Base-by-base conservation (phyloP, 106 monocot genomes). In the Apostasia ramifera region DNA sequence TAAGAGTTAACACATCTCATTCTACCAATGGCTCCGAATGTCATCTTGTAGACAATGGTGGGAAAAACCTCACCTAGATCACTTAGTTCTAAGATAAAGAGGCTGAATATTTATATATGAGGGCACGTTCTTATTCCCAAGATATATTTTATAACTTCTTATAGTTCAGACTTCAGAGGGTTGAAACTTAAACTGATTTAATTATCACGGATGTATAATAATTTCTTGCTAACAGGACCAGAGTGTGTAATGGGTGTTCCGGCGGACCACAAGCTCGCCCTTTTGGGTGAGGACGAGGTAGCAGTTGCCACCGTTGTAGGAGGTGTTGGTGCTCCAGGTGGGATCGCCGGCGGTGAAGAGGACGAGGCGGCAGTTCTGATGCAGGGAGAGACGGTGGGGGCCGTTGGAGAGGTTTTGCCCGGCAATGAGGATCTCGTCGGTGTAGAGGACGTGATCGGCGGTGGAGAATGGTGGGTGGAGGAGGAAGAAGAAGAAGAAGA, bases 401-500 rank as follows among this genome's bases (percentile, higher is more conserved):
- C 73, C 77, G 69, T 76, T 69, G 1, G 77, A 73, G n/a, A 82
- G 81, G 73, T 58, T 73, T 15, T 77, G 72, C 57, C 81, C 77
- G 8, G 69, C 50, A 51, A 53, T 52, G 67, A 82, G 68, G 15
- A 76, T 62, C 14, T 82, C 81, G 73, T 73, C 77, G 42, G 61
- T 69, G 77, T 61, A 73, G 45, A 82, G 77, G 47, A 82, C 73
- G 45, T 77, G 63, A 69, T 76, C 77, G 63, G 48, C 77, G 68
- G 45, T 40, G 63, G 63, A 44, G 40, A 63, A 5, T 3, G 6
- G 41, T 9, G 61, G 0, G 6, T 42, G 8, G 60, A 0, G 2
- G 60, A 61, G 8, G 8, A 63, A 5, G 1, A 2, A 1, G 77
- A 44, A 11, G 26, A 2, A 37, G 53, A 55, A 2, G 2, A 46